Conservation (phyloP, 129 eudicot species). For the Helianthus tuberosus region DNA sequence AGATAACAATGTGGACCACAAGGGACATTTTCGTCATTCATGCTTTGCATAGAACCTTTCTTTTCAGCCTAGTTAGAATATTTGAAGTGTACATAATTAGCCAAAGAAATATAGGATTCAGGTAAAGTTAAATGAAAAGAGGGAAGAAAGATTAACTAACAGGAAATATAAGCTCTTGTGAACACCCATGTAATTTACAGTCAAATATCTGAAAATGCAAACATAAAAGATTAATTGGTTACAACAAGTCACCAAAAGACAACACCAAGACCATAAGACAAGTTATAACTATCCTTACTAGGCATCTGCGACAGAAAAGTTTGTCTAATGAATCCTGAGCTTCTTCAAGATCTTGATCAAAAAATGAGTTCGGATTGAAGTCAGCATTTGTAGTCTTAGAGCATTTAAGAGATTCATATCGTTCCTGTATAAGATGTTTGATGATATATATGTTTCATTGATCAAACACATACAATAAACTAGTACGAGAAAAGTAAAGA, state of each 20-base stretch:
- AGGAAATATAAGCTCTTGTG: constrained; percentile 84
- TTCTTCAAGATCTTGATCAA: constrained; percentile 75
- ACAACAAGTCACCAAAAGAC: constrained; percentile 13
- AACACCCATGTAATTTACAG: constrained; percentile 91
- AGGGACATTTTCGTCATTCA: constrained; percentile 54
- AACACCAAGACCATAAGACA: constrained; percentile 19
- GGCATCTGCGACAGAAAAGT: constrained; percentile 90
- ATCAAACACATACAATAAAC: constrained; percentile 13
- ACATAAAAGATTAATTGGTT: constrained; percentile 14
- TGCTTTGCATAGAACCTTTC: constrained; percentile 38
- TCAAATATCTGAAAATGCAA: constrained; percentile 71
- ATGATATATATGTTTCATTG: constrained; percentile 41
- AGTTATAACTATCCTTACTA: constrained; percentile 45
- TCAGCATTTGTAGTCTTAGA: constrained; percentile 36
- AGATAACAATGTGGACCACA: constrained; percentile 78
- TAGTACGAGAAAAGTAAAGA: constrained; percentile 10
- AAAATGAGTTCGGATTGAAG: constrained; percentile 44
- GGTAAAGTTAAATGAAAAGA: not conserved
- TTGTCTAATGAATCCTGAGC: constrained; percentile 89
- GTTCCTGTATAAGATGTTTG: constrained; percentile 83
- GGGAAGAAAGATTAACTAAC: constrained; percentile 45
- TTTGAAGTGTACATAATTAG: constrained; percentile 3
- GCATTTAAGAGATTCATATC: constrained; percentile 62
- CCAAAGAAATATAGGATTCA: constrained; percentile 19
- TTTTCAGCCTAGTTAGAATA: constrained; percentile 61